phyloP scores from a whole-genome alignment of 306 rosid species.

The Cyamopsis tetragonoloba region DNA sequence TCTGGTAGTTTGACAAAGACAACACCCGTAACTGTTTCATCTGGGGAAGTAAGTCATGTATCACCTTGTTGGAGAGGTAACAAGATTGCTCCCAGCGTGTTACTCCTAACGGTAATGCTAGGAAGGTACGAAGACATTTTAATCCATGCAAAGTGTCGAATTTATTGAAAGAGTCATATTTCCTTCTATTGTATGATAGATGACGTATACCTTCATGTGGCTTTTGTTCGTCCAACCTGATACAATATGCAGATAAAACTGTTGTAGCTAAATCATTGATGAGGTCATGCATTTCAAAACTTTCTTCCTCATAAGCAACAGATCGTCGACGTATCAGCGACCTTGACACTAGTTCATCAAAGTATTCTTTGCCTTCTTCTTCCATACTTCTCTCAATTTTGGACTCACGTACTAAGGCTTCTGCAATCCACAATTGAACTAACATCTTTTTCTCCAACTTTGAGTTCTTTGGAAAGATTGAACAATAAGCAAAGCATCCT shows the following conservation, averaged over 20 bases:
- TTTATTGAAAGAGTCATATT: not conserved
- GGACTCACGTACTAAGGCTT: constrained; percentile 18
- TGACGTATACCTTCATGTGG: constrained; percentile 7
- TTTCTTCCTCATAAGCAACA: rapidly evolving
- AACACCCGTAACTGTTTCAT: constrained; percentile 10
- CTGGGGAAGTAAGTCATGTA: not conserved
- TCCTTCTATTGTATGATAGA: constrained; percentile 5
- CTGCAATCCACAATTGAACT: constrained; percentile 35
- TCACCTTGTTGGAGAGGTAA: not conserved
- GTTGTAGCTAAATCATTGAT: constrained; percentile 28
- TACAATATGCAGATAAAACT: not conserved
- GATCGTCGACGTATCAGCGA: constrained; percentile 9
- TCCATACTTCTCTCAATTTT: not conserved
- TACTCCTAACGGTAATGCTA: not conserved
- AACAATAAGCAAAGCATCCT: constrained; percentile 19
- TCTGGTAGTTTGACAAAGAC: not conserved
- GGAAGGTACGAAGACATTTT: not conserved
- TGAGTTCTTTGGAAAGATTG: constrained; percentile 23
- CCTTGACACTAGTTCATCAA: constrained; percentile 25
- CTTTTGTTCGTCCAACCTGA: not conserved
- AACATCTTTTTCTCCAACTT: not conserved
- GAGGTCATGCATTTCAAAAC: constrained; percentile 30
- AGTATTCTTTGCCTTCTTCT: constrained; percentile 24
- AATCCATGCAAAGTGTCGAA: not conserved
- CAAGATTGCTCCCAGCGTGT: not conserved